phyloP scores from a whole-genome alignment of 257 asterid species.

The Petunia secreta region DNA sequence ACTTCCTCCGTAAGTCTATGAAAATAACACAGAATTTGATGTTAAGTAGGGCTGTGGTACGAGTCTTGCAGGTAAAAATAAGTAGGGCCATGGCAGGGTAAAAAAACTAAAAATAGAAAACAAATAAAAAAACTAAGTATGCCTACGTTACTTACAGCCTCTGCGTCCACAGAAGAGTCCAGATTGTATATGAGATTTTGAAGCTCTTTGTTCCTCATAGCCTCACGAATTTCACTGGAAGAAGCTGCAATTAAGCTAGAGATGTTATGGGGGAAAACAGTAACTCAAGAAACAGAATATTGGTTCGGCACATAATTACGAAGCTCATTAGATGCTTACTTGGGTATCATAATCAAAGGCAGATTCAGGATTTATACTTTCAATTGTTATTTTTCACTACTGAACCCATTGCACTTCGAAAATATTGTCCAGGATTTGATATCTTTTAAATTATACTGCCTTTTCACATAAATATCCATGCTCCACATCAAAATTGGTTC shows the following conservation, averaged over 20 bases:
- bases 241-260: conserved; percentile 53
- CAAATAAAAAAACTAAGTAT: background rate
- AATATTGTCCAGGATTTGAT: background rate
- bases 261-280: background rate
- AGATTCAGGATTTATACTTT: no score
- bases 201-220: conserved; percentile 57
- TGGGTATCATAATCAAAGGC: no score
- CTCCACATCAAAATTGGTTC: background rate
- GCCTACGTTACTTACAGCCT: conserved; percentile 43
- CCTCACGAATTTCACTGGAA: conserved; percentile 61
- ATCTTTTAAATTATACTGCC: background rate
- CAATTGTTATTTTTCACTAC: no score
- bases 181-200: conserved; percentile 53
- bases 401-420: background rate
- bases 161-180: conserved; percentile 60
- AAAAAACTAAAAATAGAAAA: background rate
- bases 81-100: background rate
- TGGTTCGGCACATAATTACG: background rate
- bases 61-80: background rate
- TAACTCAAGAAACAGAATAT: background rate
- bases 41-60: background rate
- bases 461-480: background rate
- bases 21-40: background rate
- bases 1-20: background rate
- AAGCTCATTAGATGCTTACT: background rate